phyloP scores from a whole-genome alignment of 495 filamentous ascomycete genomes.

The Penicillium manginii region DNA sequence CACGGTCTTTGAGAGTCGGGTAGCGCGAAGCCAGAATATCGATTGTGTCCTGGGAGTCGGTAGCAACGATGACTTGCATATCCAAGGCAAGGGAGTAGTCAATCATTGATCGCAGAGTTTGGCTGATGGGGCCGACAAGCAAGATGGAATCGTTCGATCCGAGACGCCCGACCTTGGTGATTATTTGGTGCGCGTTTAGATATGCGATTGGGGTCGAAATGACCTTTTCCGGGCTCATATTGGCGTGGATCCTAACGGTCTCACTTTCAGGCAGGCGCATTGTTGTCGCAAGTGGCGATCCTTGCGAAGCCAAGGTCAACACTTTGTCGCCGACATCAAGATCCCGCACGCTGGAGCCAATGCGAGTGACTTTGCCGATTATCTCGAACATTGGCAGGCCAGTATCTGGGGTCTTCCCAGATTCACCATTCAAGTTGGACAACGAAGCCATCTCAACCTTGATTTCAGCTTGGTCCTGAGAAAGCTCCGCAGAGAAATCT shows the following conservation, averaged over 20 bases:
- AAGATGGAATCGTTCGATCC: slow-evolving; percentile 18
- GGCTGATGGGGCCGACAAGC: slow-evolving; percentile 20
- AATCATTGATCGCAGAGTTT: slow-evolving; percentile 25
- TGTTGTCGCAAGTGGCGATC: slow-evolving; percentile 16
- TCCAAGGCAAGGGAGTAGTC: slow-evolving; percentile 20
- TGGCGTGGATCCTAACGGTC: slow-evolving; percentile 19
- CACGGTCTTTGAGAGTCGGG: slow-evolving; percentile 13
- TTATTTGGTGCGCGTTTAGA: slow-evolving; percentile 19
- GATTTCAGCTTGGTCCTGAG: slow-evolving; percentile 19
- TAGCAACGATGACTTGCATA: slow-evolving; percentile 23
- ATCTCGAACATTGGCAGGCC: slow-evolving; percentile 21
- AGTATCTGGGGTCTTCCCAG: slow-evolving; percentile 17
- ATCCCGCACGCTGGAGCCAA: slow-evolving; percentile 22
- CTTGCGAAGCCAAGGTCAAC: slow-evolving; percentile 13
- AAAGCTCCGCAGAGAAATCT: slow-evolving; percentile 1
- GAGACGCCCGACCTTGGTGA: slow-evolving; percentile 20
- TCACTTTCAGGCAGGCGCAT: slow-evolving; percentile 19
- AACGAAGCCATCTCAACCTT: slow-evolving; percentile 23
- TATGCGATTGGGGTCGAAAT: slow-evolving; percentile 26
- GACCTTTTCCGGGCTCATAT: slow-evolving; percentile 11
- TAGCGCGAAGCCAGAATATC: slow-evolving; percentile 15
- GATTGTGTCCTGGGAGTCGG: slow-evolving; percentile 15
- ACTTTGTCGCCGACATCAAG: slow-evolving; percentile 24
- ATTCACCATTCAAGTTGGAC: slow-evolving; percentile 14
- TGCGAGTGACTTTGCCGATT: slow-evolving; percentile 17